Percentiles rank a stretch among this genome's conserved stretches.
Evolutionary conservation across 495 filamentous ascomycete genomes (phyloP).

Genomic region (Penicillium longicatenatum): DNA sequence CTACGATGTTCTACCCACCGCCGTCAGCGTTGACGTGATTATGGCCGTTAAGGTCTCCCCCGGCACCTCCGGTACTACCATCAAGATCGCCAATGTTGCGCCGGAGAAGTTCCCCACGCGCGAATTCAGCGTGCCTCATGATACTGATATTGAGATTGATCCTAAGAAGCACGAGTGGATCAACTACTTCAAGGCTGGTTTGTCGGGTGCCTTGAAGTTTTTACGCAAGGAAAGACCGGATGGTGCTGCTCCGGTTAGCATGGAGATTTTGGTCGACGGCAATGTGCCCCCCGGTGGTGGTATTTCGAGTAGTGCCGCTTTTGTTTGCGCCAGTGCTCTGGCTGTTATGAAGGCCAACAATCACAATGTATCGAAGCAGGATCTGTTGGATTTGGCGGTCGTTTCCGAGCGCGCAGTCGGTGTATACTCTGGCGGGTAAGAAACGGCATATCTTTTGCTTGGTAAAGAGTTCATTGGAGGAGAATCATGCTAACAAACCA

Average conservation of each 20-base stretch:
- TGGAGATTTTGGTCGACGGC: constrained; percentile 89
- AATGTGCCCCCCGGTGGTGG: constrained; percentile 91
- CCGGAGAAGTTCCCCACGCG: constrained; percentile 72
- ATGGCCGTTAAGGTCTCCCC: constrained; percentile 74
- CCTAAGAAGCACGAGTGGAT: constrained; percentile 88
- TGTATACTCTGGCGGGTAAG: constrained; percentile 92
- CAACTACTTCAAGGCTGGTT: constrained; percentile 95
- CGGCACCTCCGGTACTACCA: constrained; percentile 40
- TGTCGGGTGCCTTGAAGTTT: constrained; percentile 78
- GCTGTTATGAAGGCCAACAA: constrained; percentile 88
- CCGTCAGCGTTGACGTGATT: constrained; percentile 85
- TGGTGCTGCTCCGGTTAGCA: constrained; percentile 66
- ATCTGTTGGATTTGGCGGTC: constrained; percentile 86
- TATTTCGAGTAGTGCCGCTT: constrained; percentile 90
- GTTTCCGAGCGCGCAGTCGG: constrained; percentile 93
- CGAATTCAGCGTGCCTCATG: constrained; percentile 70
- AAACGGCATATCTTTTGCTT: background rate
- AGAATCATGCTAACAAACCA: background rate
- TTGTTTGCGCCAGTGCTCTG: constrained; percentile 87
- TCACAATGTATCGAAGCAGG: constrained; percentile 81
- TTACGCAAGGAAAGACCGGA: constrained; percentile 65
- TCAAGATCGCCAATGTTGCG: constrained; percentile 78
- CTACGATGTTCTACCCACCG: constrained; percentile 95
- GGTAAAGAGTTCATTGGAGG: too few relatives aligned
- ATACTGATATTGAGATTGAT: constrained; percentile 77